Evolutionary conservation across 2,329 filamentous ascomycete genomes (phyloP).

Genomic region (Mycocentrospora acerina): DNA sequence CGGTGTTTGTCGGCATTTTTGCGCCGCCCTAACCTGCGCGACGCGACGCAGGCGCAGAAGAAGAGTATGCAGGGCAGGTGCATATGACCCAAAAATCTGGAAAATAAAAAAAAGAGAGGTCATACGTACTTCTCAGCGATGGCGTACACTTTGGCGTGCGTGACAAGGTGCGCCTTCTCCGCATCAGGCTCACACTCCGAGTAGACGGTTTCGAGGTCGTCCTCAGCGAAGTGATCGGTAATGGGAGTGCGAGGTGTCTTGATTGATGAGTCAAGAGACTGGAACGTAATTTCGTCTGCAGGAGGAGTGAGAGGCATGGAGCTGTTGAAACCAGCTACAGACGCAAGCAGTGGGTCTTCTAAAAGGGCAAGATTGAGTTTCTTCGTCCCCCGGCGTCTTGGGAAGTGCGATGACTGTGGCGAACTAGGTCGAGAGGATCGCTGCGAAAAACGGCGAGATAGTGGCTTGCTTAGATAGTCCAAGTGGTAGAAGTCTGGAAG

Average conservation of each 20-base stretch:
- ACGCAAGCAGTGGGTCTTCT: slow-evolving; percentile 44
- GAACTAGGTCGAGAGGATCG: slow-evolving; percentile 27
- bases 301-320: slow-evolving; percentile 29
- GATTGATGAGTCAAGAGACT: slow-evolving; percentile 20
- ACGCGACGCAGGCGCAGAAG: slow-evolving; percentile 18
- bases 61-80: slow-evolving; percentile 11
- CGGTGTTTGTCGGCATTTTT: slow-evolving; percentile 31
- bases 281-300: slow-evolving; percentile 23
- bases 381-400: slow-evolving; percentile 17
- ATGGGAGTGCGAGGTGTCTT: slow-evolving; percentile 36
- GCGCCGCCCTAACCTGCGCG: slow-evolving; percentile 19
- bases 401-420: slow-evolving; percentile 17
- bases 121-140: slow-evolving; percentile 51
- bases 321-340: slow-evolving; percentile 25
- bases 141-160: slow-evolving; percentile 52
- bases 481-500: slow-evolving; percentile 44
- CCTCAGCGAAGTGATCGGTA: slow-evolving; percentile 36
- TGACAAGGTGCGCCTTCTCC: slow-evolving; percentile 46
- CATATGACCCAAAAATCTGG: slow-evolving; percentile 14
- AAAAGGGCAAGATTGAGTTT: slow-evolving; percentile 36
- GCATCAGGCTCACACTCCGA: slow-evolving; percentile 39
- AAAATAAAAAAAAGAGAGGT: slow-evolving; percentile 12
- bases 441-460: slow-evolving; percentile 33
- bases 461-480: slow-evolving; percentile 40
- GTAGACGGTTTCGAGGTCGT: slow-evolving; percentile 29